These are phyloP conservation scores for Vitis vinifera DNA, from an alignment of 164 flowering plant species.

Conservation along the genomic window DNA sequence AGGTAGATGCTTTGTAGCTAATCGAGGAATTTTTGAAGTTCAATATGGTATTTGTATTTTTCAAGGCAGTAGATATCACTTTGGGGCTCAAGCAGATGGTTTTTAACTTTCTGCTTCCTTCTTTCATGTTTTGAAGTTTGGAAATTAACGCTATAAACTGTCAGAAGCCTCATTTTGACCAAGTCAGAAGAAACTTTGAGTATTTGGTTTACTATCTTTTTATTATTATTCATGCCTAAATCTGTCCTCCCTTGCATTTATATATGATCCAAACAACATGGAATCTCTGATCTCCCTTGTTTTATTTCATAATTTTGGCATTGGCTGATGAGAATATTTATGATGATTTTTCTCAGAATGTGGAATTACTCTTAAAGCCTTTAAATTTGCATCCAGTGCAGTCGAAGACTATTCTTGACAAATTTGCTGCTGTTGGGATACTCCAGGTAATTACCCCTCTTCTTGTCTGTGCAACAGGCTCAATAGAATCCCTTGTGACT, in stretches of 20 bases:
- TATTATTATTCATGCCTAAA: not conserved
- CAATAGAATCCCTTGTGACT: not conserved
- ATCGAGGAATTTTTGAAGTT: not conserved
- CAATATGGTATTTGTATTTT: not conserved
- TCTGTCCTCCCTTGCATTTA: not conserved
- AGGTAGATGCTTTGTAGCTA: constrained; percentile 39
- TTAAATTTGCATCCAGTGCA: constrained; percentile 54
- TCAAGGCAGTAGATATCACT: too few species aligned
- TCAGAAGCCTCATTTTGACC: too few species aligned
- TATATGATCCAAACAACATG: not conserved
- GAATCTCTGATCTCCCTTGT: not conserved
- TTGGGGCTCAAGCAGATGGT: too few species aligned
- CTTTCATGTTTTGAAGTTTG: too few species aligned
- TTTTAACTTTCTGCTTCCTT: too few species aligned
- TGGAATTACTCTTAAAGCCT: constrained; percentile 52
- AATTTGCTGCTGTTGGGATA: constrained; percentile 94
- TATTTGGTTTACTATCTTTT: too few species aligned
- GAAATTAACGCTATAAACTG: too few species aligned
- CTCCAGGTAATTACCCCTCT: constrained; percentile 62
- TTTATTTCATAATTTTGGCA: not conserved
- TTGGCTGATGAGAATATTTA: not conserved
- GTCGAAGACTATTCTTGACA: constrained; percentile 64
- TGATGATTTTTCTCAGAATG: constrained; percentile 41
- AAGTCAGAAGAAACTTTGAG: too few species aligned
- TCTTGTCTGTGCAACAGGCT: not conserved